Evolutionary conservation across 2,329 filamentous ascomycete genomes (phyloP), one percentile per base, ranked within the genome.

Genomic region (Fusarium virguliforme): DNA sequence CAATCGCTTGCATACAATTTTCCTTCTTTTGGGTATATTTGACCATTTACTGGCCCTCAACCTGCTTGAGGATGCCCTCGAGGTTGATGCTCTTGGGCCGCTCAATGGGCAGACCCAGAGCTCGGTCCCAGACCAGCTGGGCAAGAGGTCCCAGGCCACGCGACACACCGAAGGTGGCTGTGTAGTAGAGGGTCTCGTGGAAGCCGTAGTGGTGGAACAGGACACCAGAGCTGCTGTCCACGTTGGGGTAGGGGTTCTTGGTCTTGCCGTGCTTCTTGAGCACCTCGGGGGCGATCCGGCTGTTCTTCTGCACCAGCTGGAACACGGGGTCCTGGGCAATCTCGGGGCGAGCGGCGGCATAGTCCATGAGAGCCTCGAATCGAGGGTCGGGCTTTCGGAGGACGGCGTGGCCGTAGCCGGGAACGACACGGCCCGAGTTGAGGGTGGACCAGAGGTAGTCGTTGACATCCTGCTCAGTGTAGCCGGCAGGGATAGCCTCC

Each of bases 121-220:
- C 95, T 55, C 96, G 90, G 81, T 98, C 95, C 96, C 96, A 98
- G 80, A 99, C 92, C 71, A 99, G 87, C 83, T 99, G 96, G 46
- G 94, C 94, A 54, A 99, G 87, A 24, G 96, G 96, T 8, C 96
- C 96, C 15, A 99, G 85, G 59, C 90, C 90, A 74, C 90, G 84
- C 66, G 88, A 90, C 12, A 92, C 90, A 68, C 90, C 90, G 71
- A 92, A 92, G 0, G 90, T 92, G 64, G 89, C 90, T 4, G 90
- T 91, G 85, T 98, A 99, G 87, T 98, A 99, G 10, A 98, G 87
- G 0, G 95, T 97, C 85, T 98, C 94, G 81, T 93, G 92, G 90
- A 99, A 97, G 64, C 95, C 96, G 81, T 97, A 99, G 86, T 98
- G 94, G 83, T 98, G 92, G 90, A 99, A 98, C 54, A 99, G 88